Evolutionary conservation across 192 early-diverging fungal genomes (phyloP).

Genomic region (Coemansia sp.): DNA sequence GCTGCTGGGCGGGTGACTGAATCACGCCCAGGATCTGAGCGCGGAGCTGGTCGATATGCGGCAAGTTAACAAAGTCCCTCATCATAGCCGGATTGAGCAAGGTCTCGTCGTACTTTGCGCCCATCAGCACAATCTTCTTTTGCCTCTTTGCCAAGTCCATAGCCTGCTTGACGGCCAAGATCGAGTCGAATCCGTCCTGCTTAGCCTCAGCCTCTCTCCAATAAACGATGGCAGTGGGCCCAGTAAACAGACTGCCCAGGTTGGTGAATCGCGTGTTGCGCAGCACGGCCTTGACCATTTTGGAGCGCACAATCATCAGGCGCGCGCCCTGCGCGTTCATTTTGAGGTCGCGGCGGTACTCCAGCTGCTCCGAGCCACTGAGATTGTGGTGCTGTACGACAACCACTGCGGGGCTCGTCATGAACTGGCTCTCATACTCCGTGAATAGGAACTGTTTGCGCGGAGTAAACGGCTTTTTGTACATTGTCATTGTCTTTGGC

Average conservation of each 20-base stretch:
- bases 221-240: slow-evolving; percentile 48
- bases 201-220: slow-evolving; percentile 14
- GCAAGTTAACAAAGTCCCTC: slow-evolving; percentile 40
- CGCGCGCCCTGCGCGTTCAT: slow-evolving; percentile 24
- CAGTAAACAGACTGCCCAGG: slow-evolving; percentile 40
- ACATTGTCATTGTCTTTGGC: slow-evolving; percentile 44
- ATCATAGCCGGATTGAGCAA: slow-evolving; percentile 47
- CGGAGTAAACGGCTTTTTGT: slow-evolving; percentile 55
- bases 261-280: slow-evolving; percentile 45
- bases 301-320: slow-evolving; percentile 45
- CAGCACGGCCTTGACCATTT: slow-evolving; percentile 52
- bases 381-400: slow-evolving; percentile 56
- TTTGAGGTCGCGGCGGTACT: slow-evolving; percentile 29
- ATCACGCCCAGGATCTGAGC: slow-evolving; percentile 50
- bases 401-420: slow-evolving; percentile 20
- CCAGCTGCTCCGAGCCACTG: slow-evolving; percentile 36
- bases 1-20: slow-evolving; percentile 33
- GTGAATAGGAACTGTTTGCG: slow-evolving; percentile 55
- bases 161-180: slow-evolving; percentile 25
- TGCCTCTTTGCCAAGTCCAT: slow-evolving; percentile 25
- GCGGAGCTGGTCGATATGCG: slow-evolving; percentile 36
- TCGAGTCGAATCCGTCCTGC: background rate
- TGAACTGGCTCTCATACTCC: slow-evolving; percentile 49
- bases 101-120: slow-evolving; percentile 39
- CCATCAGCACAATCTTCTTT: slow-evolving; percentile 46